Base-by-base conservation (phyloP, 164 flowering plant genomes). In the Paratinospora sagittata region DNA sequence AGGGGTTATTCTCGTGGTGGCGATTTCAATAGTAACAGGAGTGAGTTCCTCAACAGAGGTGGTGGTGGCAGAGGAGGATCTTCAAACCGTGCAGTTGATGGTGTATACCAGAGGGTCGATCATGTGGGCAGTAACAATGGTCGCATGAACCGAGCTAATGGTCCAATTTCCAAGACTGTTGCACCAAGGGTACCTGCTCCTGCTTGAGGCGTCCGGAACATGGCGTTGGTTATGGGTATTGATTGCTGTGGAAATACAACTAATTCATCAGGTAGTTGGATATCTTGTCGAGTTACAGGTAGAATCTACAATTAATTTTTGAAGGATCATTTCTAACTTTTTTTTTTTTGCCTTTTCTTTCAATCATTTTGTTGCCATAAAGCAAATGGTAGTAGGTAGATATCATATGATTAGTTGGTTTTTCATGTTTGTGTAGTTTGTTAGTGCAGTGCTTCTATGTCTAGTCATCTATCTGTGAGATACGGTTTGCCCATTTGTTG, bases 1-100 rank as follows among this genome's bases (percentile, higher is more conserved):
- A 78, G 88, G 70, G 78, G 82, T 19, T 84, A 77, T 70, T 64
- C 74, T 26, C 78, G 86, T 37, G 81, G 86, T 37, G 81, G 79
- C 49, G 87, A 84, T 63, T 81, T 74, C 70, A 74, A 39, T 72
- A 4, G 34, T 30, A 78, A 63, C 77, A 77, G 82, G 78, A 36
- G 41, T 5, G 89, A 87, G 6, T 83, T 69, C 74, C 80, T 65
- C 17, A 79, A 73, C 79, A 81, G 86, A 60, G 70, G 76, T 37
- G 64, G 77, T 33, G 27, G 55, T 39, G 11, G 74, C 36, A 70
- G 86, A 68, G 79, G 79, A 73, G 88, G 82, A 63, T 79, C 74
- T 70, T 58, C 77, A n/a, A 77, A 74, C 66, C 84, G 88, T 65
- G 83, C 82, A 19, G 80, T 77, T 62, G 85, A 79, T 43, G 79